Evolutionary conservation across 768 basidiomycete genomes (phyloP).

Genomic region (Podaxis pistillaris): DNA sequence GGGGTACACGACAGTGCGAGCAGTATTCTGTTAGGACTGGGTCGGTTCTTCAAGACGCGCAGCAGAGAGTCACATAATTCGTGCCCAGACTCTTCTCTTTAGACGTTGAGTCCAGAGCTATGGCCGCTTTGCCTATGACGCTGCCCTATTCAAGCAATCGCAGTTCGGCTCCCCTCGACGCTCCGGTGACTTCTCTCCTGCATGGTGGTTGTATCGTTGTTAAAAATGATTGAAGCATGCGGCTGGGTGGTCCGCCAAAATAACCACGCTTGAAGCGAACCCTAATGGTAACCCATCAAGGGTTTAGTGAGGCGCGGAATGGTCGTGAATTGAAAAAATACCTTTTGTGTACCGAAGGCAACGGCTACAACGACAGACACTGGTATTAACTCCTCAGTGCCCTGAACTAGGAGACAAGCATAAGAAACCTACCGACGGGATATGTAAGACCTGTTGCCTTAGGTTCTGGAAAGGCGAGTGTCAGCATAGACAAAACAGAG

Average conservation of each 20-base stretch:
- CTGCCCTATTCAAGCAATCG: too few species aligned
- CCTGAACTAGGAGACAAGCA: too few species aligned
- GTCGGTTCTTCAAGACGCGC: too few species aligned
- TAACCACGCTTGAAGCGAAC: constrained; percentile 5
- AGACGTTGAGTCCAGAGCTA: too few species aligned
- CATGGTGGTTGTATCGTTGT: neutral
- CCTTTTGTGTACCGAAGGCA: constrained; percentile 14
- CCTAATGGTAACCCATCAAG: neutral
- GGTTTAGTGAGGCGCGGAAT: neutral
- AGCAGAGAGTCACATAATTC: too few species aligned
- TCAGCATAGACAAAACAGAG: neutral
- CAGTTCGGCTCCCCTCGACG: too few species aligned
- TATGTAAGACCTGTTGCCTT: neutral
- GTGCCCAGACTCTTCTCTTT: too few species aligned
- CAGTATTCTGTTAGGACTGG: too few species aligned
- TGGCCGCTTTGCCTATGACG: too few species aligned
- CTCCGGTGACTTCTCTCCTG: too few species aligned
- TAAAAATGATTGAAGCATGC: neutral
- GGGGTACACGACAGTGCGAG: too few species aligned
- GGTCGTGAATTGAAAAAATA: neutral
- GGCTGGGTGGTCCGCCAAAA: neutral
- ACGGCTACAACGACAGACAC: constrained; percentile 3
- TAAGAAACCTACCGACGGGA: neutral
- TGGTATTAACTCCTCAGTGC: neutral
- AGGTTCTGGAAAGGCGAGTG: neutral